Evolutionary conservation across 208 protist species (phyloP).

Genomic region (Vickermania ingenoplastis): DNA sequence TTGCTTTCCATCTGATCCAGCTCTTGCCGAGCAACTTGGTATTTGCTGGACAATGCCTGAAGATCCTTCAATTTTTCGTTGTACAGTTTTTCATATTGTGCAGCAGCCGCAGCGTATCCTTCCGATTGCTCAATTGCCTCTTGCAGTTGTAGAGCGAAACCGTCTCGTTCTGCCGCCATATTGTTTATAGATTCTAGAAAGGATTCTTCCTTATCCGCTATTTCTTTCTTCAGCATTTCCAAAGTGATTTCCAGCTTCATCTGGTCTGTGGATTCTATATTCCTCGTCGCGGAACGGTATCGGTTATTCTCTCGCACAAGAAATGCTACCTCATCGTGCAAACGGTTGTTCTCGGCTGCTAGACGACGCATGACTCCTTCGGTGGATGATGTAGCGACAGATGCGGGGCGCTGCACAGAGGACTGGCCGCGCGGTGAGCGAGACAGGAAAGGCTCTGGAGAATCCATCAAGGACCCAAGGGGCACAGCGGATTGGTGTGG

Average conservation of each 20-base stretch:
- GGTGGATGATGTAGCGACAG: constrained; percentile 1
- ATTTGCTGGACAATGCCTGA: constrained; percentile 20
- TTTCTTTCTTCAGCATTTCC: constrained; percentile 32
- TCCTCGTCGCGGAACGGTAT: constrained; percentile 18
- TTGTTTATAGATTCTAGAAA: constrained; percentile 13
- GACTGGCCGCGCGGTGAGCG: neutral
- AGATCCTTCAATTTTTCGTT: constrained; percentile 31
- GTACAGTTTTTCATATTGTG: constrained; percentile 41
- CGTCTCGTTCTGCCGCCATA: constrained; percentile 8
- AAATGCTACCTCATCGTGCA: constrained; percentile 41
- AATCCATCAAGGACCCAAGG: neutral
- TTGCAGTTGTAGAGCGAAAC: constrained; percentile 10
- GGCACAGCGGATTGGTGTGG: neutral
- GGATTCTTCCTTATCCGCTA: constrained; percentile 22
- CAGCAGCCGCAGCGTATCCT: constrained; percentile 23
- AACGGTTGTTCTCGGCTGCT: constrained; percentile 30
- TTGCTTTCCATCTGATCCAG: constrained; percentile 23
- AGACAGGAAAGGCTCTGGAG: neutral
- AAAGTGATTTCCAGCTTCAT: constrained; percentile 25
- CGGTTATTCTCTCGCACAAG: constrained; percentile 36
- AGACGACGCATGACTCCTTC: constrained; percentile 25
- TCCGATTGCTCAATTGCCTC: constrained; percentile 28
- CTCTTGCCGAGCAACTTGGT: constrained; percentile 22
- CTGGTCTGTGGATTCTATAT: constrained; percentile 20
- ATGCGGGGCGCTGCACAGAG: neutral